phyloP scores from a whole-genome alignment of 192 early-diverging fungal genomes.

The Chytriomyces sp. region DNA sequence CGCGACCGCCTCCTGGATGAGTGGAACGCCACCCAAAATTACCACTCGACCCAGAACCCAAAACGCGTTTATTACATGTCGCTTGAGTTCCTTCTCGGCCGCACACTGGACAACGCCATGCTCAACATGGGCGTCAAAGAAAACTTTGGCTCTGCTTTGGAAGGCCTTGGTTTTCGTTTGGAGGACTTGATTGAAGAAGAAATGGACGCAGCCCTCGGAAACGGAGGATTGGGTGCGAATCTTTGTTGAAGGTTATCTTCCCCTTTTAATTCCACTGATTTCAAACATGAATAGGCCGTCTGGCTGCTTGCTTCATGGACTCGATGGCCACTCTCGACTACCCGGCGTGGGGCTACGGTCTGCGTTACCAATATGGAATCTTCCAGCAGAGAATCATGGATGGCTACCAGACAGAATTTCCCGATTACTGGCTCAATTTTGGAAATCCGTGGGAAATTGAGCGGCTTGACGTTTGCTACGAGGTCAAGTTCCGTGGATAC shows the following conservation, averaged over 20 bases:
- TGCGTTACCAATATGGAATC: conserved; percentile 98
- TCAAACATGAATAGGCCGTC: conserved; percentile 48
- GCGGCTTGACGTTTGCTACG: conserved; percentile 87
- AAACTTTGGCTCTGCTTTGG: conserved; percentile 69
- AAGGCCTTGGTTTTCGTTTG: conserved; percentile 84
- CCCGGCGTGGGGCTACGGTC: conserved; percentile 82
- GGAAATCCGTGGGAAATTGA: conserved; percentile 97
- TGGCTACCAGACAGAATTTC: conserved; percentile 87
- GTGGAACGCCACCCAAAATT: conserved; percentile 95
- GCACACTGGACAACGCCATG: conserved; percentile 96
- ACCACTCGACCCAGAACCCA: conserved; percentile 73
- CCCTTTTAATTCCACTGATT: background rate
- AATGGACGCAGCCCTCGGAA: conserved; percentile 94
- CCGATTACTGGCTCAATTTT: conserved; percentile 96
- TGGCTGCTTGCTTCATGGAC: conserved; percentile 98
- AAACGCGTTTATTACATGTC: conserved; percentile 98
- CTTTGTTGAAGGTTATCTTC: too few relatives aligned
- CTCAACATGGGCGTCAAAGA: conserved; percentile 83
- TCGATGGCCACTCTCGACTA: conserved; percentile 92
- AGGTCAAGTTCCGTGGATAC: conserved; percentile 87
- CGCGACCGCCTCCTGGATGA: conserved; percentile 90
- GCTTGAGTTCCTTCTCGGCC: conserved; percentile 94
- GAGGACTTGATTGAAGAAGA: conserved; percentile 95
- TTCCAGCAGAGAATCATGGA: conserved; percentile 97
- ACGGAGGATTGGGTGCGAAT: conserved; percentile 84